These are phyloP conservation scores for Epichloe bromicola DNA, from an alignment of 2,329 filamentous ascomycete genomes.

Conservation along the genomic window DNA sequence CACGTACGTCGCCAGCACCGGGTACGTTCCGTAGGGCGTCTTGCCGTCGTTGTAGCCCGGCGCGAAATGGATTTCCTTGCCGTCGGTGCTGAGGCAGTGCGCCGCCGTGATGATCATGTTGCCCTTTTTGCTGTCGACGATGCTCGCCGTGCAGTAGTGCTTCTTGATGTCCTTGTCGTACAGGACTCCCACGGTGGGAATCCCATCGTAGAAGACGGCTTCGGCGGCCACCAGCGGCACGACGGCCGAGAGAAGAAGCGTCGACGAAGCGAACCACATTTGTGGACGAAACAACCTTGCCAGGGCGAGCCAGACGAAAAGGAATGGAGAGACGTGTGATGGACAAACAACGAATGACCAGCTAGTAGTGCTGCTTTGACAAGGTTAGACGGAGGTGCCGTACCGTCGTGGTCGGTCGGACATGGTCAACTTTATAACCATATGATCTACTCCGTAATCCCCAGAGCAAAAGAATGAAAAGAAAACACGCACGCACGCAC, in stretches of 20 bases:
- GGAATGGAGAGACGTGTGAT: too few relatives aligned
- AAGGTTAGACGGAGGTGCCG: too few relatives aligned
- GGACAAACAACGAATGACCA: too few relatives aligned
- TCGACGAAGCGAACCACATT: not conserved
- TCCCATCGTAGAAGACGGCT: conserved; percentile 5
- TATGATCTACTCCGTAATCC: too few relatives aligned
- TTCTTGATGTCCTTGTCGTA: conserved; percentile 1
- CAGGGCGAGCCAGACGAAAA: not conserved
- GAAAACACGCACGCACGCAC: too few relatives aligned
- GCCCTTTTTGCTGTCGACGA: conserved; percentile 5
- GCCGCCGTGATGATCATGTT: conserved; percentile 8
- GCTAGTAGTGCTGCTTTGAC: too few relatives aligned
- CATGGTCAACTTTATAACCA: too few relatives aligned
- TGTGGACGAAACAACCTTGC: too few relatives aligned
- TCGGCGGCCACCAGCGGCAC: not conserved
- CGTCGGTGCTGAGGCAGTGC: conserved; percentile 5
- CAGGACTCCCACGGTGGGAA: conserved; percentile 6
- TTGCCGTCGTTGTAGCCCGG: conserved; percentile 7
- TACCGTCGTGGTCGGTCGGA: too few relatives aligned
- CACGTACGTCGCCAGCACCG: conserved; percentile 4
- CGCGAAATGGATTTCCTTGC: conserved; percentile 5
- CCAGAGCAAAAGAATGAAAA: too few relatives aligned
- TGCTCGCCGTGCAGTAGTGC: conserved; percentile 7
- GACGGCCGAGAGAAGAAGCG: not conserved
- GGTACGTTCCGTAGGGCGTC: conserved; percentile 7